These are phyloP conservation scores for Flagelloscypha sp. DNA, from an alignment of 768 basidiomycete species.

Conservation along the genomic window DNA sequence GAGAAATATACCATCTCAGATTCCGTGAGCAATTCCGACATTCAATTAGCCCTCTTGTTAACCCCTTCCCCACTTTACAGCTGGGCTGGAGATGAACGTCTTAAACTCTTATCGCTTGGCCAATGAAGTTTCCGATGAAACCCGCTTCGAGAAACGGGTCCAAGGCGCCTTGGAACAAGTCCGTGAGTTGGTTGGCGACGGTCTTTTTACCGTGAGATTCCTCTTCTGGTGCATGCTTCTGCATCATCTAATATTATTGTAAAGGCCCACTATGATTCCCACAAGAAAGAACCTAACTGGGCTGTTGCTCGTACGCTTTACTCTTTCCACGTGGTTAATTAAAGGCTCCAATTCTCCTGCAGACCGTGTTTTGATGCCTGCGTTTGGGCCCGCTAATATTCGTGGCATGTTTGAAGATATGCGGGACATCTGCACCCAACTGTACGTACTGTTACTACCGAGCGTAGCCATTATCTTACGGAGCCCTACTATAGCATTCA, in stretches of 20 bases:
- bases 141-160: constrained; percentile 31
- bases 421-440: constrained; percentile 35
- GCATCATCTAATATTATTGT: neutral
- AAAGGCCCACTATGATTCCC: constrained; percentile 27
- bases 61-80: neutral
- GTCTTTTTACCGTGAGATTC: constrained; percentile 26
- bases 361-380: constrained; percentile 25
- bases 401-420: constrained; percentile 41
- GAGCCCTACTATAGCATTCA: too few relatives aligned
- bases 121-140: constrained; percentile 37
- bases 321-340: neutral
- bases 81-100: constrained; percentile 20
- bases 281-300: constrained; percentile 46
- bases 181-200: constrained; percentile 31
- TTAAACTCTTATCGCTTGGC: constrained; percentile 28
- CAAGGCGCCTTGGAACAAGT: constrained; percentile 25
- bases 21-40: constrained; percentile 22
- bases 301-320: constrained; percentile 30
- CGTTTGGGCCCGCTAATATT: constrained; percentile 32
- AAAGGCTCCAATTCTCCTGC: constrained; percentile 1
- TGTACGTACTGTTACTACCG: too few relatives aligned
- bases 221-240: constrained; percentile 1
- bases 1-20: constrained; percentile 32
- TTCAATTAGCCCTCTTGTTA: neutral
- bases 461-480: too few relatives aligned